Evolutionary conservation across 2,329 filamentous ascomycete species (phyloP).

Genomic region (Cytospora chrysosperma): DNA sequence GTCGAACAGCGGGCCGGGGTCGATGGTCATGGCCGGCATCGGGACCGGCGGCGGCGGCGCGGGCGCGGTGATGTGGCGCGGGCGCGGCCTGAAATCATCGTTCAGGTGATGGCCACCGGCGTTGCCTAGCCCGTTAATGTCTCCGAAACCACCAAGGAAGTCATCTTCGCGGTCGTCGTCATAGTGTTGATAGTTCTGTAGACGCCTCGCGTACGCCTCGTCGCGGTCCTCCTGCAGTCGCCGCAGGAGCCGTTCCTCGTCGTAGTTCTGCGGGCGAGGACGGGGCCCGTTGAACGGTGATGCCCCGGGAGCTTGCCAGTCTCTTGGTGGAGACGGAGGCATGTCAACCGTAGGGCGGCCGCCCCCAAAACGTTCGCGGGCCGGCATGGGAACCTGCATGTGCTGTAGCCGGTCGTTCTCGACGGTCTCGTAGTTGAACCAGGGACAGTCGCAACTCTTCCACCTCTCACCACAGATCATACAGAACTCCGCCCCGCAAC

Average conservation of each 20-base stretch:
- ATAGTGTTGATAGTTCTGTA: slow-evolving; percentile 38
- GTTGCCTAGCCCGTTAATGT: slow-evolving; percentile 48
- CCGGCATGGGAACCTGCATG: slow-evolving; percentile 46
- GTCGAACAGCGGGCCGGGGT: slow-evolving; percentile 34
- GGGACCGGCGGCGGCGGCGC: slow-evolving; percentile 33
- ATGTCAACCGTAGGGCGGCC: slow-evolving; percentile 15
- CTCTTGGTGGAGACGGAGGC: slow-evolving; percentile 33
- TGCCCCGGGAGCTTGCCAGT: slow-evolving; percentile 31
- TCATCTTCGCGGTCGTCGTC: slow-evolving; percentile 38
- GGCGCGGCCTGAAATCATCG: slow-evolving; percentile 51
- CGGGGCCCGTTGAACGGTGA: slow-evolving; percentile 28
- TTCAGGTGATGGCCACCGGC: slow-evolving; percentile 59
- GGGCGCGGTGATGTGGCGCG: slow-evolving; percentile 39
- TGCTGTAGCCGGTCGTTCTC: slow-evolving; percentile 56
- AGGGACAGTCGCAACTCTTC: slow-evolving; percentile 81
- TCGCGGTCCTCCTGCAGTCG: slow-evolving; percentile 49
- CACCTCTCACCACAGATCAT: slow-evolving; percentile 80
- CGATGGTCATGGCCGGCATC: slow-evolving; percentile 8
- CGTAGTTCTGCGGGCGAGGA: slow-evolving; percentile 39
- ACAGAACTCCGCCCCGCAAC: slow-evolving; percentile 81
- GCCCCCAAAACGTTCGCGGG: slow-evolving; percentile 26
- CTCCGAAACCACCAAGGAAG: slow-evolving; percentile 38
- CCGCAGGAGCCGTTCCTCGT: slow-evolving; percentile 48
- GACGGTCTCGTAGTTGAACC: slow-evolving; percentile 65
- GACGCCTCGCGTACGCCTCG: slow-evolving; percentile 39